Conservation (phyloP, 2,329 filamentous ascomycete genomes). For the Sarocladium strictum region DNA sequence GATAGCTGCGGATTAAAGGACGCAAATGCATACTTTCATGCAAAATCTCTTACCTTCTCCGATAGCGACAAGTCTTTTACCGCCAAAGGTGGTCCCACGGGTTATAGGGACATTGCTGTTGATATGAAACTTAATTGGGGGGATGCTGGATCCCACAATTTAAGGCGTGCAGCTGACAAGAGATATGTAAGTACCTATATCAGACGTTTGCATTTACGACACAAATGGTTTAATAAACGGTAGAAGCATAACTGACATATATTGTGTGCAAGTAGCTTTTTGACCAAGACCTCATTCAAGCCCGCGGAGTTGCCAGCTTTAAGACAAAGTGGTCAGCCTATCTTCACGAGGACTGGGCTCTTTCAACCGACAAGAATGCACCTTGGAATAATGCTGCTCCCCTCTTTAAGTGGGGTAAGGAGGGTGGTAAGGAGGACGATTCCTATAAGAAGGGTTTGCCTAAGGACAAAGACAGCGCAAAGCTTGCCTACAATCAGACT, state of each 20-base stretch:
- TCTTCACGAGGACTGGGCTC: not conserved
- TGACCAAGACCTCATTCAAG: not conserved
- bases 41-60: not conserved
- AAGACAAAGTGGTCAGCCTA: not conserved
- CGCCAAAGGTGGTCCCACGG: not conserved
- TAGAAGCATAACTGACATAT: too few relatives aligned
- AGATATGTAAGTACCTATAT: not conserved
- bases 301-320: not conserved
- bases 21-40: not conserved
- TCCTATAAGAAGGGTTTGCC: not conserved
- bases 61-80: not conserved
- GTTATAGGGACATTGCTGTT: not conserved
- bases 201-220: not conserved
- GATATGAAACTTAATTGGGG: conserved; percentile 1
- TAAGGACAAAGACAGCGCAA: not conserved
- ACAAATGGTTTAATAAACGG: too few relatives aligned
- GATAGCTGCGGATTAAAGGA: not conserved
- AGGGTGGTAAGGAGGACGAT: not conserved
- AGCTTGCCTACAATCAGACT: not conserved
- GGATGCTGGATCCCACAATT: not conserved
- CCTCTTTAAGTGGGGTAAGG: not conserved
- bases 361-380: not conserved
- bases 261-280: not conserved
- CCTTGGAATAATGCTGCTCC: not conserved
- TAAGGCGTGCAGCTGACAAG: not conserved